Evolutionary conservation across 2,329 filamentous ascomycete genomes (phyloP).

Genomic region (Cytospora paraplurivora): DNA sequence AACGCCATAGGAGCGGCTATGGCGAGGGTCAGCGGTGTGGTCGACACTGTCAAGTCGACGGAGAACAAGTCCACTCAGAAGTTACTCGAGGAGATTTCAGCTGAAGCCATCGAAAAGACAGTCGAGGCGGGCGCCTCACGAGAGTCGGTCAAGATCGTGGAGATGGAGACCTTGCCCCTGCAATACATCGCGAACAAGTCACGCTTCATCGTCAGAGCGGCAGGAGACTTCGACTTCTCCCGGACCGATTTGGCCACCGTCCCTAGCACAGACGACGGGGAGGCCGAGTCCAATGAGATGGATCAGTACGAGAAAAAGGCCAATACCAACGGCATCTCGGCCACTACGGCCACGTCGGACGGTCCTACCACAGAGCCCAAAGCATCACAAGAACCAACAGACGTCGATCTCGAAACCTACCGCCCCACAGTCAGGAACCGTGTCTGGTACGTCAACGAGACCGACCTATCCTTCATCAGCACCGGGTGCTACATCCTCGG

Average conservation of each 20-base stretch:
- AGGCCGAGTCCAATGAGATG: constrained; percentile 28
- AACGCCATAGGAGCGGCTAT: constrained; percentile 68
- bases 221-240: constrained; percentile 57
- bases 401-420: constrained; percentile 46
- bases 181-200: constrained; percentile 57
- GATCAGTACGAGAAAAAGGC: constrained; percentile 35
- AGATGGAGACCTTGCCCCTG: constrained; percentile 57
- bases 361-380: constrained; percentile 18
- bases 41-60: constrained; percentile 54
- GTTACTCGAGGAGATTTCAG: constrained; percentile 42
- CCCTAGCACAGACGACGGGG: constrained; percentile 3
- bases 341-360: constrained; percentile 19
- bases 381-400: background rate
- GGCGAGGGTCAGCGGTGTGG: constrained; percentile 57
- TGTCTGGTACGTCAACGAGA: constrained; percentile 59
- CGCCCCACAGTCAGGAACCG: constrained; percentile 52
- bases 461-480: constrained; percentile 58
- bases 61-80: constrained; percentile 43
- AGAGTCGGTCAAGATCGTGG: constrained; percentile 50
- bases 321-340: constrained; percentile 14
- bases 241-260: constrained; percentile 35
- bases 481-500: constrained; percentile 64
- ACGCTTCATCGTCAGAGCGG: constrained; percentile 60
- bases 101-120: constrained; percentile 47
- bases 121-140: constrained; percentile 48